phyloP scores from a whole-genome alignment of 2,329 filamentous ascomycete species.

The Stemphylium lycopersici region DNA sequence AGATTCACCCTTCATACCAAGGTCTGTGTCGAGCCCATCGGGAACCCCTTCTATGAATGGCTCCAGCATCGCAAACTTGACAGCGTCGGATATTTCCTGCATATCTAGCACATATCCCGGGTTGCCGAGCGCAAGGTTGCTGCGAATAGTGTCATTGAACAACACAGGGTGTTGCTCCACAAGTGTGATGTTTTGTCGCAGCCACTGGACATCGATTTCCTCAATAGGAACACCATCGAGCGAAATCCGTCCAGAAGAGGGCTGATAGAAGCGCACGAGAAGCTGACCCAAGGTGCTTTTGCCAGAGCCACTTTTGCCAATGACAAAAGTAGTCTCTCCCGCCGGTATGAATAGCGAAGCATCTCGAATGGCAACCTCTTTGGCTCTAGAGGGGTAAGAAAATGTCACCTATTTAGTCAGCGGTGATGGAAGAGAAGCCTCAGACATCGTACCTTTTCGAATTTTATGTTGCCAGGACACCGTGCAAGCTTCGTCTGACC shows the following conservation, averaged over 20 bases:
- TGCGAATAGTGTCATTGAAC: constrained; percentile 79
- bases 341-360: constrained; percentile 73
- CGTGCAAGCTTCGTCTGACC: constrained; percentile 30
- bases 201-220: constrained; percentile 71
- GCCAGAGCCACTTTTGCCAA: constrained; percentile 87
- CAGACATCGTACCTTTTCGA: constrained; percentile 65
- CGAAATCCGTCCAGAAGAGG: constrained; percentile 67
- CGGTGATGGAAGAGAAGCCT: neutral
- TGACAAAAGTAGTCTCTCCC: constrained; percentile 76
- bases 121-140: constrained; percentile 78
- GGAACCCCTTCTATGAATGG: constrained; percentile 71
- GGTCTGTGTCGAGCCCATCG: constrained; percentile 70
- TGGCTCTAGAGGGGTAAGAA: constrained; percentile 74
- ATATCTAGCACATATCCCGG: constrained; percentile 57
- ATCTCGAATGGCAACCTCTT: constrained; percentile 64
- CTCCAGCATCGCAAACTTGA: constrained; percentile 71
- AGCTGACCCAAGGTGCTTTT: constrained; percentile 89
- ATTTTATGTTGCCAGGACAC: constrained; percentile 71
- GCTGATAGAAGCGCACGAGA: constrained; percentile 76
- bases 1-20: constrained; percentile 71
- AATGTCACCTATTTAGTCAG: constrained; percentile 70
- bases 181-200: constrained; percentile 77
- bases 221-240: constrained; percentile 70
- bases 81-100: constrained; percentile 66
- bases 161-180: constrained; percentile 82